Base-by-base conservation (phyloP, 2,329 filamentous ascomycete species). In the Aspergillus pseudonomiae region DNA sequence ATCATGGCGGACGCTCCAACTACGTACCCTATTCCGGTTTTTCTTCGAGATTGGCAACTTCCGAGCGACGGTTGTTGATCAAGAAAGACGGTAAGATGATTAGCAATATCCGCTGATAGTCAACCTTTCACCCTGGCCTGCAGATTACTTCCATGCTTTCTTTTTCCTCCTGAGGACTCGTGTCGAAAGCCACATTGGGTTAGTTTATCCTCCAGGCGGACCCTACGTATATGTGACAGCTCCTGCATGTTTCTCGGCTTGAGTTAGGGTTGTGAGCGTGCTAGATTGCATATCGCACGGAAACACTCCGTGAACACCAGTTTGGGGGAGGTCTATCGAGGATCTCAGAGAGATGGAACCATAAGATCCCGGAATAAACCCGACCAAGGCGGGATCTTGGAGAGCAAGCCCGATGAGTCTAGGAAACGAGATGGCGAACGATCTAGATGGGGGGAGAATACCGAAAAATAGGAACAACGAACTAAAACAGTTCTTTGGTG, bases 231-330 rank as follows among this genome's bases (percentile, higher is more conserved):
- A 5, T 28, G 52, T 55, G 52, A 55, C 52, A 55, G 12, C 52
- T 26, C 14, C 39, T 55, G 32, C 52, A 55, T 54, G n/a, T 34
- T 21, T 24, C 28, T 36, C 34, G 16, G 14, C 34, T 36, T 36
- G 14, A 14, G 34, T 36, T 36, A 54, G 34, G 21, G 52, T 24
- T 55, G 32, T 24, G 32, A 21, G 24, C 24, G 30, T 32, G 7
- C 12, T 16, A n/a, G 19, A 53, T 24, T 16, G 30, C 36, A 36
- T 55, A 9, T 39, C n/a, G 9, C 21, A 32, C 32, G 14, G 52
- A 55, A 55, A 12, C 21, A 26, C 28, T 52, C 48, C 28, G 28
- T 52, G 48, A 52, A 52, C 48, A 55, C 52, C 52, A 36, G 52
- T 26, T 55, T 55, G 52, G 32, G 9, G 32, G 12, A 21, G 21